Conservation (phyloP, 257 asterid genomes). For the Scutellaria barbata region DNA sequence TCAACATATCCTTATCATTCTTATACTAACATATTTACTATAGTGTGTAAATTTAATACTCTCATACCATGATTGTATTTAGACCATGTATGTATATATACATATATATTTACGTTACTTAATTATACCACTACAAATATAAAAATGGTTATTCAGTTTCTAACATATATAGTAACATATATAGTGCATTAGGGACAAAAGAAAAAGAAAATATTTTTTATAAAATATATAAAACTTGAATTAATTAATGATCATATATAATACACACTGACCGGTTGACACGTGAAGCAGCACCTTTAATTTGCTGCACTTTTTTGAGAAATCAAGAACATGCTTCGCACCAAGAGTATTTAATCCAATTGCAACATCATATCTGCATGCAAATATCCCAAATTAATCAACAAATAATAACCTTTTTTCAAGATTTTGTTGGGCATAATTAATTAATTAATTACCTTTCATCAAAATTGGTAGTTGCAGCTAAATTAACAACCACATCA, state of each 20-base stretch:
- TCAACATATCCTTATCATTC: no score
- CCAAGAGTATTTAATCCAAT: conserved; percentile 51
- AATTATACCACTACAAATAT: no score
- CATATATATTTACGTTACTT: no score
- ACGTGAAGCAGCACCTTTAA: conserved; percentile 46
- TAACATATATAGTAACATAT: no score
- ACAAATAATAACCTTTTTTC: background rate
- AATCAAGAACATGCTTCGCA: conserved; percentile 43
- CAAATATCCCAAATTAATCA: background rate
- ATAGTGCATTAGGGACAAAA: no score
- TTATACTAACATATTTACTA: no score
- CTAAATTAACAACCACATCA: conserved; percentile 77
- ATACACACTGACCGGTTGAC: conserved; percentile 46
- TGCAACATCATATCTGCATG: conserved; percentile 64
- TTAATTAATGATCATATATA: background rate
- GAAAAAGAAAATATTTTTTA: no score
- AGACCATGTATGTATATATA: no score
- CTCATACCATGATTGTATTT: no score
- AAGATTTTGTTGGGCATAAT: background rate
- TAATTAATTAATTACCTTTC: conserved; percentile 55
- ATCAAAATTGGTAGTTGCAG: conserved; percentile 90
- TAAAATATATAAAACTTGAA: no score
- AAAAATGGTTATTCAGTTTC: no score
- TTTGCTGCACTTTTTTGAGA: conserved; percentile 46
- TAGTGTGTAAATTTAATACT: no score